phyloP scores from a whole-genome alignment of 495 filamentous ascomycete genomes.

The Trichoderma asperelloides region DNA sequence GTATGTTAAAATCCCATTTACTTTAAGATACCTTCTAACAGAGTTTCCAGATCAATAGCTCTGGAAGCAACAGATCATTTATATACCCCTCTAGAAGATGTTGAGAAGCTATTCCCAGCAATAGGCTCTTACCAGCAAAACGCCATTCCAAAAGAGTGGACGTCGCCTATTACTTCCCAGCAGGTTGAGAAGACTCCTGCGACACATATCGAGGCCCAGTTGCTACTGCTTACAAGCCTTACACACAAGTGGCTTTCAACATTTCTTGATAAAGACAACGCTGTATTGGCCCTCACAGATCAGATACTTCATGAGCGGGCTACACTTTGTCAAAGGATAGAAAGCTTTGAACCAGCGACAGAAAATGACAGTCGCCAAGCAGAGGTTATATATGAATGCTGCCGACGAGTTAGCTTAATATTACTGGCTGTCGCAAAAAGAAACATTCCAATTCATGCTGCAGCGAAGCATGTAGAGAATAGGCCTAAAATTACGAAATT shows the following conservation, averaged over 20 bases:
- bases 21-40: not conserved
- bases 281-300: not conserved
- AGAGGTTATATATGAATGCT: not conserved
- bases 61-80: not conserved
- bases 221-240: not conserved
- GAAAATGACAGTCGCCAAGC: not conserved
- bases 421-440: not conserved
- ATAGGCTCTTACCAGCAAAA: not conserved
- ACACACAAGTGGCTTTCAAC: not conserved
- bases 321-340: not conserved
- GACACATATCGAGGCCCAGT: not conserved
- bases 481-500: not conserved
- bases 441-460: not conserved
- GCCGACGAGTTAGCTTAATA: not conserved
- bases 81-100: not conserved
- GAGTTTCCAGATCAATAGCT: not conserved
- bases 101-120: not conserved
- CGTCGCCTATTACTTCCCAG: not conserved
- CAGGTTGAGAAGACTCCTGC: not conserved
- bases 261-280: not conserved
- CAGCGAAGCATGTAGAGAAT: not conserved
- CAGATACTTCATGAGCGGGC: not conserved
- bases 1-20: not conserved
- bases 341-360: not conserved
- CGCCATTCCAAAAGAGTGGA: not conserved